A percentile compares a stretch with the other conserved stretches of the same genome.
Conservation (phyloP, 148 eudicot genomes). For the Rhododendron simsii region DNA sequence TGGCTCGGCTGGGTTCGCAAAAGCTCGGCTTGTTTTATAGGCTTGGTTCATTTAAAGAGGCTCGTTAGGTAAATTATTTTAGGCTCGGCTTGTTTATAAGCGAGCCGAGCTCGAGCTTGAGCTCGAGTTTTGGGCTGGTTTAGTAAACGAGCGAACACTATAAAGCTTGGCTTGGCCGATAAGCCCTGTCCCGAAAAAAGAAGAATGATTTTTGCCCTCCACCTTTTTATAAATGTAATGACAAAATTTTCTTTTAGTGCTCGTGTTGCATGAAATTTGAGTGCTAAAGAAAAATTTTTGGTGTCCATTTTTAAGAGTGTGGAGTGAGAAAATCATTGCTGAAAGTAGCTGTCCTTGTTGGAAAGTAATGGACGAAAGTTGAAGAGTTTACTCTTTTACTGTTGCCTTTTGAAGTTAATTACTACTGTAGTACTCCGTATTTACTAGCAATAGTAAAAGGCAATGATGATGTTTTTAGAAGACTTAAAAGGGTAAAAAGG, state of each 20-base stretch:
- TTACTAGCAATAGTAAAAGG: background rate
- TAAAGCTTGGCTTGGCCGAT: background rate
- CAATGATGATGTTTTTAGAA: background rate
- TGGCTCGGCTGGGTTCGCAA: background rate
- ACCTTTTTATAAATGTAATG: background rate
- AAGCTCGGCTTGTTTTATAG: background rate
- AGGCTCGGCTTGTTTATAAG: background rate
- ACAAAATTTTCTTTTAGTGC: no score
- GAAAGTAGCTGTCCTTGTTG: background rate
- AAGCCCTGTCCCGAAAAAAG: background rate
- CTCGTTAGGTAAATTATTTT: background rate
- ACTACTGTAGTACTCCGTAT: background rate
- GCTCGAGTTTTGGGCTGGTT: background rate
- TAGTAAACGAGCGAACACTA: background rate
- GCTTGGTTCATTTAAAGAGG: background rate
- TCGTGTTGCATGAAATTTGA: background rate
- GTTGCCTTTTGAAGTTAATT: background rate
- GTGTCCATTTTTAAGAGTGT: background rate
- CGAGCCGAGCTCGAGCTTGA: background rate
- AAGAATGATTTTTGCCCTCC: background rate
- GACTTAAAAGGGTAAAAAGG: background rate
- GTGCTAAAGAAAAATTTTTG: background rate
- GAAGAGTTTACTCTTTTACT: background rate
- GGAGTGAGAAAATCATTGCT: background rate
- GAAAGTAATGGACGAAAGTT: background rate